Conservation (phyloP, 2,329 filamentous ascomycete genomes). For the Orbilia blumenaviensis region DNA sequence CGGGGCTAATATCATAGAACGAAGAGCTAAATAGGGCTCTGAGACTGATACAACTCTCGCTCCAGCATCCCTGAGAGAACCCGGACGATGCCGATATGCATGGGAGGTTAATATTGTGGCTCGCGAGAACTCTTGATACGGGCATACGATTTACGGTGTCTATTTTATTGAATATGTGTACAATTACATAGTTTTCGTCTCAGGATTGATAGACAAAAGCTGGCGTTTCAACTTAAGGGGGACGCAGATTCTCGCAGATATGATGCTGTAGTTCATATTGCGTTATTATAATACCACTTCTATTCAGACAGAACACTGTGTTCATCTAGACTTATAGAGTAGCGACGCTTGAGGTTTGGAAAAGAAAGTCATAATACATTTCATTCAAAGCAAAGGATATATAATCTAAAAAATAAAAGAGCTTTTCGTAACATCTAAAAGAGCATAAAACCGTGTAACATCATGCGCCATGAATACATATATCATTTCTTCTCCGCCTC, state of each 20-base stretch:
- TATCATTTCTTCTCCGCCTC: conserved; percentile 21
- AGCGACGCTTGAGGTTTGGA: too few relatives aligned
- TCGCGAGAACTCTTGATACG: background rate
- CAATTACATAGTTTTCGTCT: conserved; percentile 41
- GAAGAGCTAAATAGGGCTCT: conserved; percentile 35
- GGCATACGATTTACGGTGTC: conserved; percentile 20
- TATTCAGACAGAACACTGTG: too few relatives aligned
- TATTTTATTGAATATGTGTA: conserved; percentile 40
- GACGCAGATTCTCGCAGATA: conserved; percentile 8
- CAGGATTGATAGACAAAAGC: conserved; percentile 47
- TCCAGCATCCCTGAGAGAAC: background rate
- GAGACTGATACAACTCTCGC: background rate
- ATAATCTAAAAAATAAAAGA: background rate
- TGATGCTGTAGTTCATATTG: background rate
- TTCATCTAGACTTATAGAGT: too few relatives aligned
- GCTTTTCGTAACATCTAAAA: conserved; percentile 10
- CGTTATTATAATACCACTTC: conserved; percentile 8
- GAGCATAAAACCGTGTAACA: background rate
- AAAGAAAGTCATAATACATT: background rate
- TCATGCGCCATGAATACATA: conserved; percentile 14
- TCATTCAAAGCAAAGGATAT: background rate
- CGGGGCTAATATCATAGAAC: conserved; percentile 68
- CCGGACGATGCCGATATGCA: background rate
- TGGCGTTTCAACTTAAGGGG: conserved; percentile 44
- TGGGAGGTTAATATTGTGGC: background rate